Percentiles rank a stretch among this genome's conserved stretches.
These are phyloP conservation scores for Hypoxylon sp. DNA, from an alignment of 2,329 filamentous ascomycete species.

Conservation along the genomic window DNA sequence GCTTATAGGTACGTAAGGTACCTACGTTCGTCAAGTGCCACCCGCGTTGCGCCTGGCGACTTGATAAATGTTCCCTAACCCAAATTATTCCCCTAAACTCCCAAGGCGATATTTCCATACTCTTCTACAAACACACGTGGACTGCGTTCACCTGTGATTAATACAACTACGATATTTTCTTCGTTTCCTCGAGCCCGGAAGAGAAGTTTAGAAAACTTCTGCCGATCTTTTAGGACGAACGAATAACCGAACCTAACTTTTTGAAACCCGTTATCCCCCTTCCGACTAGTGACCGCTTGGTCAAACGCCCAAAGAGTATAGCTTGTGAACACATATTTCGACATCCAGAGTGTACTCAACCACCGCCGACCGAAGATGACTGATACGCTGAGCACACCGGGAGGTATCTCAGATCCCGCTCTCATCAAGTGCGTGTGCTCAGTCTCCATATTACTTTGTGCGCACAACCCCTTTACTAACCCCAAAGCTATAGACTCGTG, in stretches of 20 bases:
- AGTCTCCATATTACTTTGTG: slow-evolving; percentile 46
- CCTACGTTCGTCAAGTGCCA: slow-evolving; percentile 41
- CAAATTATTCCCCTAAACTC: slow-evolving; percentile 31
- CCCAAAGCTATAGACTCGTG: slow-evolving; percentile 74
- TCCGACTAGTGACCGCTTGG: slow-evolving; percentile 14
- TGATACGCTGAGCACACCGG: slow-evolving; percentile 60
- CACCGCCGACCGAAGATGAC: slow-evolving; percentile 47
- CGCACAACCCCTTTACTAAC: slow-evolving; percentile 49
- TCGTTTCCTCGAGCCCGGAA: slow-evolving; percentile 13
- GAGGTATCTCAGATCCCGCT: slow-evolving; percentile 76
- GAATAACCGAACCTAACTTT: slow-evolving; percentile 13
- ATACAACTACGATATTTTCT: slow-evolving; percentile 14
- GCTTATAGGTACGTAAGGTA: slow-evolving; percentile 37
- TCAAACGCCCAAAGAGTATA: slow-evolving; percentile 31
- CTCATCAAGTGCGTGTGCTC: slow-evolving; percentile 71
- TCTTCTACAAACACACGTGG: slow-evolving; percentile 27
- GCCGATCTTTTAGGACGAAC: slow-evolving; percentile 23
- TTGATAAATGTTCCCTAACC: slow-evolving; percentile 40
- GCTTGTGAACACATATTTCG: slow-evolving; percentile 31
- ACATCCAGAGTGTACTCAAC: slow-evolving; percentile 27
- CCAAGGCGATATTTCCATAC: slow-evolving; percentile 25
- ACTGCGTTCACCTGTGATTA: slow-evolving; percentile 40
- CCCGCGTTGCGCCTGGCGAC: slow-evolving; percentile 41
- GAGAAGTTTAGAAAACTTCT: slow-evolving; percentile 12
- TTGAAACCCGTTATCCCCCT: slow-evolving; percentile 26